Evolutionary conservation across 2,329 filamentous ascomycete genomes (phyloP), one percentile per base, ranked within the genome.

Genomic region (Sporothrix dimorphospora): DNA sequence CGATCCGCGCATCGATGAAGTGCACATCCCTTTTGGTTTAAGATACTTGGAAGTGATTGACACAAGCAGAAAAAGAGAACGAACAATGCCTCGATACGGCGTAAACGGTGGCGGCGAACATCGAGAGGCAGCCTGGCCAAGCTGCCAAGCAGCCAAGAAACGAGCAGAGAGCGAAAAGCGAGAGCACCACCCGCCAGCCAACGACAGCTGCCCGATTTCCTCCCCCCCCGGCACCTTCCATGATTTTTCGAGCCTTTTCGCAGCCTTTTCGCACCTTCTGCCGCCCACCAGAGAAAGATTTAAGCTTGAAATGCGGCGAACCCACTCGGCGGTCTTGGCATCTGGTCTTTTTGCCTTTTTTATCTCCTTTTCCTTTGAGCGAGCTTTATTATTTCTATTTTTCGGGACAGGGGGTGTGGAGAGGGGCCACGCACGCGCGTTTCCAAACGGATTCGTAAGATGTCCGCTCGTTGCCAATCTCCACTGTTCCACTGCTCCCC

Each of bases 221-320:
- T 8, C 11, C 24, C 16, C 30, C 65, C 66, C n/a, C 55, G n/a
- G 30, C 45, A 27, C 7, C 16, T 49, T 66, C 45, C 27, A 14
- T 19, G 38, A n/a, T n/a, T n/a, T n/a, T n/a, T 21, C 59, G 12
- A 11, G 59, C 38, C 38, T 34, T n/a, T n/a, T 63, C 24, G 7
- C n/a, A n/a, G n/a, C n/a, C n/a, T n/a, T n/a, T n/a, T 57, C 45
- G 16, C 65, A 30, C 42, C 27, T 47, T 67, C 49, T 68, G 34
- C 38, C 55, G 67, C 61, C 38, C 63, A 42, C 69, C 49, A 59
- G 68, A 55, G 71, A 63, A 72, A 75, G 71, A 75, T 76, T 72
- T 72, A 76, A 76, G 75, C 75, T 76, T 76, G 75, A 76, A 76
- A 75, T 76, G 74, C 76, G 76, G 72, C 75, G 77, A 75, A 74